Conservation (phyloP, 441 rosid species). For the Pelargonium australe region DNA sequence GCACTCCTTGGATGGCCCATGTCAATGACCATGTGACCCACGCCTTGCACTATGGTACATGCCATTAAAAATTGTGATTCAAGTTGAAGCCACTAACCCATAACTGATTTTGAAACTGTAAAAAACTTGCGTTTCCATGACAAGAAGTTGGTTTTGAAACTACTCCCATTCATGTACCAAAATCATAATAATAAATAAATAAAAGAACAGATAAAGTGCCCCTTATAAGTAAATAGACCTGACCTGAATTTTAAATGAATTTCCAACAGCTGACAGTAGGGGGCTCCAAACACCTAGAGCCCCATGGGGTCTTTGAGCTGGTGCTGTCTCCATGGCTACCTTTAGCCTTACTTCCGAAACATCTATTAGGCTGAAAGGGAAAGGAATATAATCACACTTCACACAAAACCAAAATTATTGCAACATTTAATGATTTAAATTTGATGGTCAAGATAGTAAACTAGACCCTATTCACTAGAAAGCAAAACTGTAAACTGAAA, state of each 20-base stretch:
- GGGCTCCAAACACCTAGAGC: conserved; percentile 99
- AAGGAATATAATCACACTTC: conserved; percentile 10
- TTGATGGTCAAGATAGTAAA: background rate
- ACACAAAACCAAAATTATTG: conserved; percentile 10
- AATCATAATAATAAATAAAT: background rate
- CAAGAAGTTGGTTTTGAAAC: background rate
- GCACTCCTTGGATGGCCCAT: too few relatives aligned
- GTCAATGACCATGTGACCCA: too few relatives aligned
- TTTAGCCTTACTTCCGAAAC: conserved; percentile 92
- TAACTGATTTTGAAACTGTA: too few relatives aligned
- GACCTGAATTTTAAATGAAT: conserved; percentile 97
- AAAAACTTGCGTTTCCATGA: too few relatives aligned
- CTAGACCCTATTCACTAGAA: background rate
- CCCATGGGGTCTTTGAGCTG: conserved; percentile 90
- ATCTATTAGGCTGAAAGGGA: conserved; percentile 71
- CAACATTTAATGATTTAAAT: background rate
- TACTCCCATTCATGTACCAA: background rate
- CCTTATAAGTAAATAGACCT: conserved; percentile 10
- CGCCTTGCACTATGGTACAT: too few relatives aligned
- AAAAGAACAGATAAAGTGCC: background rate
- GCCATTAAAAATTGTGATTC: too few relatives aligned
- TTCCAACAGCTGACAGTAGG: conserved; percentile 88
- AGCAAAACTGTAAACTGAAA: background rate
- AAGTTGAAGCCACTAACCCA: too few relatives aligned
- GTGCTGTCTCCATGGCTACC: conserved; percentile 87